These are phyloP conservation scores for Trametes coccinea DNA, from an alignment of 768 basidiomycete genomes.

Conservation along the genomic window DNA sequence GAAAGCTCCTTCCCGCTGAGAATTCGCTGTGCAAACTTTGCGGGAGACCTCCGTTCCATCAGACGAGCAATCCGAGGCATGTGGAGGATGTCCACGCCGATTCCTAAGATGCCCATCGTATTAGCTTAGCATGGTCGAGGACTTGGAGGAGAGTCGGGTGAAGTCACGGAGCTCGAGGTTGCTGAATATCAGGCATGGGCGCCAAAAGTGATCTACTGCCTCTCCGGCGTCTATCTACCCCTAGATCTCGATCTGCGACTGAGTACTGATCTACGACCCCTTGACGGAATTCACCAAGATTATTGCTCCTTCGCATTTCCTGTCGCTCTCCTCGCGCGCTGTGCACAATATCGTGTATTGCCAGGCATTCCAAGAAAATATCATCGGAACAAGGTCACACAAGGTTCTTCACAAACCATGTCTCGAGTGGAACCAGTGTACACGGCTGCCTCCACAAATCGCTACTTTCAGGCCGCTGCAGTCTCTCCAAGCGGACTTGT, in stretches of 20 bases:
- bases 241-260: slow-evolving; percentile 9
- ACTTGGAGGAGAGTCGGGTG: too few relatives aligned
- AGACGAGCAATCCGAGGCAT: slow-evolving; percentile 63
- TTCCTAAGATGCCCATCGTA: slow-evolving; percentile 53
- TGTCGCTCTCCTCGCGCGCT: too few relatives aligned
- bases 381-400: too few relatives aligned
- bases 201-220: neutral
- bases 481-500: slow-evolving; percentile 39
- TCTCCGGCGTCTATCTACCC: neutral
- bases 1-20: slow-evolving; percentile 51
- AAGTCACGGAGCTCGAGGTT: too few relatives aligned
- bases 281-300: neutral
- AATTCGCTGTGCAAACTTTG: slow-evolving; percentile 59
- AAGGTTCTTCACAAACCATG: slow-evolving; percentile 3
- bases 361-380: too few relatives aligned
- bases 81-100: slow-evolving; percentile 57
- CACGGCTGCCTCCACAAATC: slow-evolving; percentile 50
- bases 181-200: neutral
- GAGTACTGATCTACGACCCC: neutral
- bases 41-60: slow-evolving; percentile 46
- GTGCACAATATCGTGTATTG: too few relatives aligned
- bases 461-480: slow-evolving; percentile 43
- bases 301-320: too few relatives aligned
- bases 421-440: slow-evolving; percentile 37
- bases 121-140: neutral